Evolutionary conservation across 2,329 filamentous ascomycete genomes (phyloP), one percentile per base, ranked within the genome.

Genomic region (Orbilia ellipsospora): DNA sequence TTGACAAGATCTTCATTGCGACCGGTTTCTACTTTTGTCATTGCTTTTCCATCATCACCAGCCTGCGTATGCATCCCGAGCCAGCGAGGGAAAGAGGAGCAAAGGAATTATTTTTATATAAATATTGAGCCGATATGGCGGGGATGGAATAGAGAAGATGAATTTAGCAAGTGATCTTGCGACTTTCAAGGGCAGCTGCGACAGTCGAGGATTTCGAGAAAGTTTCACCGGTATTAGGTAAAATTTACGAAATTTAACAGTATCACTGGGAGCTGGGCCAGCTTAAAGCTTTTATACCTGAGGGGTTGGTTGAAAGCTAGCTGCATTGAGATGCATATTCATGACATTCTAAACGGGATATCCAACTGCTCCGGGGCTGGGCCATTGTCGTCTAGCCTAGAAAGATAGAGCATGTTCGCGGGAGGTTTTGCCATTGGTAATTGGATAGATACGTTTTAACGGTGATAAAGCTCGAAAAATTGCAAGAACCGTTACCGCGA

Each of bases 51-150:
- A 74, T 74, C 62, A 74, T 74, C 8, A 59, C 42, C 56, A 74
- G 62, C 56, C 57, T 74, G 69, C 57, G 62, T 67, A 74, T 74
- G 69, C 69, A 74, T 74, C 62, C 69, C 69, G 67, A 57, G 28
- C n/a, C 54, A 52, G 62, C 51, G 50, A 66, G 55, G 28, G 50
- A 59, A 63, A 67, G 44, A 15, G 57, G 59, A 74, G 61, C 62
- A 67, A 67, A 55, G 67, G 23, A 23, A 23, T 23, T 23, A 23
- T 23, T 23, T 23, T 23, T 23, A 2, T 23, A 23, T 4, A 4
- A 4, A 23, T 23, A 23, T 23, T 23, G 23, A 23, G 23, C 23
- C 23, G 2, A 23, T 23, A 4, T 23, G 23, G 23, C 23, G 23
- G 4, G 23, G 23, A 23, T 4, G 4, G 23, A 23, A 23, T 23